A percentile compares a stretch with the other conserved stretches of the same genome.
Conservation (phyloP, 2,329 filamentous ascomycete species). For the Colletotrichum theobromicola region DNA sequence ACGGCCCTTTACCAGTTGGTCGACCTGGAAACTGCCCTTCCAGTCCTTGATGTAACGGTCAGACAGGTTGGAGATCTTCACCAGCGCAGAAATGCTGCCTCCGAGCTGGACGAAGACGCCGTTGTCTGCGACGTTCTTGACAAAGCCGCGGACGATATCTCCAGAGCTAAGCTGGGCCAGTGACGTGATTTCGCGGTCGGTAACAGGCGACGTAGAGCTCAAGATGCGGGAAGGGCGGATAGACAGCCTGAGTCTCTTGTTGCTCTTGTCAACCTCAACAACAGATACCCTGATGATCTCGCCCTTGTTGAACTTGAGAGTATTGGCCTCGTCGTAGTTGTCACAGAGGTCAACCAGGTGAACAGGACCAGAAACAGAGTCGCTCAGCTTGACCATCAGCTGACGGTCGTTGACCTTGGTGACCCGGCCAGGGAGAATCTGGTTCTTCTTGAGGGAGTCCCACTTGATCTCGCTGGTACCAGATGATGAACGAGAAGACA, state of each 20-base stretch:
- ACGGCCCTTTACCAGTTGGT: slow-evolving; percentile 90
- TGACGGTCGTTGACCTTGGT: slow-evolving; percentile 86
- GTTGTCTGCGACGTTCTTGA: slow-evolving; percentile 88
- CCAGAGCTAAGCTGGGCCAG: slow-evolving; percentile 76
- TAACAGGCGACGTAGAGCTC: slow-evolving; percentile 81
- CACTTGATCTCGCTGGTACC: slow-evolving; percentile 67
- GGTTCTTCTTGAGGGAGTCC: slow-evolving; percentile 75
- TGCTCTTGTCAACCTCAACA: slow-evolving; percentile 77
- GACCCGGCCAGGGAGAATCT: slow-evolving; percentile 82
- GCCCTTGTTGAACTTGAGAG: slow-evolving; percentile 78
- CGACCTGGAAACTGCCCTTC: slow-evolving; percentile 86
- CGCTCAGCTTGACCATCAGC: slow-evolving; percentile 84
- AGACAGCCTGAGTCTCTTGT: slow-evolving; percentile 85
- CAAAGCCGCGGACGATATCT: slow-evolving; percentile 86
- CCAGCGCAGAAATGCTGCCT: slow-evolving; percentile 79
- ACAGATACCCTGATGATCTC: slow-evolving; percentile 89
- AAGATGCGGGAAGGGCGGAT: slow-evolving; percentile 86
- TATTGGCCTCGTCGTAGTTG: slow-evolving; percentile 82
- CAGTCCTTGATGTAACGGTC: slow-evolving; percentile 94
- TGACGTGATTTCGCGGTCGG: slow-evolving; percentile 79
- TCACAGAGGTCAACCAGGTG: slow-evolving; percentile 85
- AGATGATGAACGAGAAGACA: slow-evolving; percentile 75
- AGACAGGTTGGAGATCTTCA: slow-evolving; percentile 86
- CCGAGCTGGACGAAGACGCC: slow-evolving; percentile 88
- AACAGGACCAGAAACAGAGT: slow-evolving; percentile 79